A percentile compares a stretch with the other conserved stretches of the same genome.
Evolutionary conservation across 768 basidiomycete species (phyloP).

Genomic region (Auriculariales sp.): DNA sequence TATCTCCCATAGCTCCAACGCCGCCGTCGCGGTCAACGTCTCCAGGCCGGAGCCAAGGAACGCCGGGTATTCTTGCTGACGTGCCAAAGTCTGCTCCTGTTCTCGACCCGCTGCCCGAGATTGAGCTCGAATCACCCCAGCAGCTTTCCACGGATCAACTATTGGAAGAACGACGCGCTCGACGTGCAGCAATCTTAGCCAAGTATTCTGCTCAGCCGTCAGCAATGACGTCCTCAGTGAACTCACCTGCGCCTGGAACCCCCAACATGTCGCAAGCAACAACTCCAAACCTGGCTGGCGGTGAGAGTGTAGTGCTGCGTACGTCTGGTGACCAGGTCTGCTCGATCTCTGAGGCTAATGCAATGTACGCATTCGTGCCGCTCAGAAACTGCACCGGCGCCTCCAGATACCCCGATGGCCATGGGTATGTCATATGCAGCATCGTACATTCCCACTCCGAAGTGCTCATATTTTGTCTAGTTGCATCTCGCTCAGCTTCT

Average conservation of each 20-base stretch:
- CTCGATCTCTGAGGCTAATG: neutral
- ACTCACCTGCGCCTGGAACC: constrained; percentile 26
- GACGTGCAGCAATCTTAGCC: constrained; percentile 63
- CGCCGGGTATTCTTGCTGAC: constrained; percentile 5
- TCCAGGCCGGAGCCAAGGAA: constrained; percentile 10
- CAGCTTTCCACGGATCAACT: constrained; percentile 40
- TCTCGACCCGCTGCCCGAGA: constrained; percentile 29
- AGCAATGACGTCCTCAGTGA: constrained; percentile 23
- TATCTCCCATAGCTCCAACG: constrained; percentile 37
- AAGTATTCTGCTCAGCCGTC: constrained; percentile 34
- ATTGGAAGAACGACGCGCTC: constrained; percentile 52
- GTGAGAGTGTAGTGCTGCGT: constrained; percentile 1
- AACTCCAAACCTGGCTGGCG: constrained; percentile 14
- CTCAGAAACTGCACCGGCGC: constrained; percentile 44
- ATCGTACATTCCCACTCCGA: neutral
- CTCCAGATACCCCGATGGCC: constrained; percentile 19
- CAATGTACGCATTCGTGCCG: constrained; percentile 28
- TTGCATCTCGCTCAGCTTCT: constrained; percentile 11
- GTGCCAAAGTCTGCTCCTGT: constrained; percentile 1
- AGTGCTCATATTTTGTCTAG: neutral
- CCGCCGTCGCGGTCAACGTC: constrained; percentile 7
- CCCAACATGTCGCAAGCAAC: constrained; percentile 37
- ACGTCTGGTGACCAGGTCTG: constrained; percentile 2
- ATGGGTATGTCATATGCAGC: neutral
- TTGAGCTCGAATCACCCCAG: constrained; percentile 40